These are phyloP conservation scores for Chenopodium berlandieri DNA, from an alignment of 148 eudicot species.

Conservation along the genomic window DNA sequence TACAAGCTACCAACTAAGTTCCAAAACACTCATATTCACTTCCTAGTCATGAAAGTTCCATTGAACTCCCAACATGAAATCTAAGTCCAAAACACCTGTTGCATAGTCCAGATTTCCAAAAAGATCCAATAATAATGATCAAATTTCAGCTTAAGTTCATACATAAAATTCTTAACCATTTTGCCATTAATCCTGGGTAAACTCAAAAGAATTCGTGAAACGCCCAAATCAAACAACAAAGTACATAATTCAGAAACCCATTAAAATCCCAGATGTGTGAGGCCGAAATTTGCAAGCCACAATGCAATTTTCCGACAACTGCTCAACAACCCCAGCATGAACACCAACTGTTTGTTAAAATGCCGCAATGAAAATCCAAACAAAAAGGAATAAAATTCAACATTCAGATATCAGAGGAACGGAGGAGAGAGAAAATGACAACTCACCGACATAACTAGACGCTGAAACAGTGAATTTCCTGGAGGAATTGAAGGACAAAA, in stretches of 20 bases:
- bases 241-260: neutral
- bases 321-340: neutral
- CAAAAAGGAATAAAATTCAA: neutral
- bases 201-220: neutral
- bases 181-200: neutral
- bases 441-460: constrained; percentile 27
- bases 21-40: neutral
- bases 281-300: neutral
- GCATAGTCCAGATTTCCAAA: neutral
- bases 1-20: neutral
- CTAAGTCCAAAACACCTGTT: neutral
- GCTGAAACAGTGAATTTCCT: constrained; percentile 32
- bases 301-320: neutral
- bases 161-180: neutral
- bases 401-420: neutral
- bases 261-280: neutral
- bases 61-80: neutral
- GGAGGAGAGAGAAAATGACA: neutral
- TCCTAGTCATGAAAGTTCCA: neutral
- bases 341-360: constrained; percentile 25
- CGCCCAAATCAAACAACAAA: constrained; percentile 1
- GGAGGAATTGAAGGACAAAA: constrained; percentile 13
- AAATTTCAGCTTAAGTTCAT: neutral
- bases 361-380: constrained; percentile 15
- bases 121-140: neutral